A percentile compares a stretch with the other conserved stretches of the same genome.
phyloP scores from a whole-genome alignment of 495 filamentous ascomycete genomes.

The Penicillium diatomitis region DNA sequence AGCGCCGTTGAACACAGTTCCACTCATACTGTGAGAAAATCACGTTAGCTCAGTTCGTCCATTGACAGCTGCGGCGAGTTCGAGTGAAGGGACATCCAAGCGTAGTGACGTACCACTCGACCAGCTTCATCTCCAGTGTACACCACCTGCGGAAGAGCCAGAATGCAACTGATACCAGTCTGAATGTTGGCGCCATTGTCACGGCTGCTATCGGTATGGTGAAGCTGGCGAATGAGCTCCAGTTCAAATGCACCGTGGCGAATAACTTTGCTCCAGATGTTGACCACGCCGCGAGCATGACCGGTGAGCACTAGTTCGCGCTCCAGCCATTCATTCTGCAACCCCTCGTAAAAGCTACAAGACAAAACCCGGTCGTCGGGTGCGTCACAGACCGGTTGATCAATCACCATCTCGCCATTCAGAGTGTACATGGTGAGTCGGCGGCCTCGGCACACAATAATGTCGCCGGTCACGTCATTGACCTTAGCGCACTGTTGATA shows the following conservation, averaged over 20 bases:
- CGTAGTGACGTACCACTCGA: conserved; percentile 51
- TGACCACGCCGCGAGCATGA: conserved; percentile 74
- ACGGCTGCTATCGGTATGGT: conserved; percentile 67
- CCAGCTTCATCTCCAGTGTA: conserved; percentile 93
- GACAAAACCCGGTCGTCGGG: conserved; percentile 64
- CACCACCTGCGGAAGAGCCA: conserved; percentile 72
- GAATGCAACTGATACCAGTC: conserved; percentile 78
- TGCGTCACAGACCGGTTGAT: conserved; percentile 66
- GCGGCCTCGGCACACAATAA: conserved; percentile 70
- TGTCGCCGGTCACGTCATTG: conserved; percentile 81
- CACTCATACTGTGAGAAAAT: conserved; percentile 68
- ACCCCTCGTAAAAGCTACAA: conserved; percentile 90
- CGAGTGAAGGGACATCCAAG: too few relatives aligned
- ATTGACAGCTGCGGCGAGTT: not conserved
- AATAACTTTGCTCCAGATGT: conserved; percentile 54
- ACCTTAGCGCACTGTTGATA: conserved; percentile 65
- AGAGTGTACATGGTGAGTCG: conserved; percentile 74
- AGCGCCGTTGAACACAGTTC: conserved; percentile 65
- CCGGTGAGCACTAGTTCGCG: conserved; percentile 81
- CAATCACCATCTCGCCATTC: conserved; percentile 73
- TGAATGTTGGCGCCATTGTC: conserved; percentile 68
- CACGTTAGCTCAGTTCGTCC: not conserved
- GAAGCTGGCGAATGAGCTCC: conserved; percentile 63
- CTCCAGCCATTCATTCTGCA: conserved; percentile 87
- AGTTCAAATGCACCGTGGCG: conserved; percentile 46